Conservation (phyloP, 345 rosid genomes). For the Citrus sp. region DNA sequence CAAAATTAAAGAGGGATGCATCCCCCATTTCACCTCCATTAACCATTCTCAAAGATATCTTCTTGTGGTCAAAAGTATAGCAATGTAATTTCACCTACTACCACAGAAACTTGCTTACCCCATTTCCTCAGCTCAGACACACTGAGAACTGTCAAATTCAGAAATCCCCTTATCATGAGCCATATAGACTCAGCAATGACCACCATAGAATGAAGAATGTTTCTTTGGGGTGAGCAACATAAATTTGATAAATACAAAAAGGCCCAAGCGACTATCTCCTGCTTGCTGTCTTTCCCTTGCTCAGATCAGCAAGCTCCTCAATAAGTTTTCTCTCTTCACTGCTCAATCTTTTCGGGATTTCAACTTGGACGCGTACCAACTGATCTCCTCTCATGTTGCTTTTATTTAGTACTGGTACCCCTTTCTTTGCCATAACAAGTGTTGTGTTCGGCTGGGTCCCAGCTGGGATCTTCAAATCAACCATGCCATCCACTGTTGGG, state of each 20-base stretch:
- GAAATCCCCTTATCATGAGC: not conserved
- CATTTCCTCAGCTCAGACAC: not conserved
- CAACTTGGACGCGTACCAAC: constrained; percentile 94
- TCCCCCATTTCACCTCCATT: not conserved
- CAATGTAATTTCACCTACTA: constrained; percentile 8
- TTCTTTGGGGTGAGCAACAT: not conserved
- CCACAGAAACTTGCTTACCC: constrained; percentile 9
- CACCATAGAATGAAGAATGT: not conserved
- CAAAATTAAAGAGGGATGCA: constrained; percentile 7
- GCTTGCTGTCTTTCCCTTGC: constrained; percentile 77
- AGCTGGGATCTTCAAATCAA: constrained; percentile 88
- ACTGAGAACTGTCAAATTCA: constrained; percentile 1
- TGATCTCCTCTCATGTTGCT: constrained; percentile 94
- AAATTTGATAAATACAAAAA: not conserved
- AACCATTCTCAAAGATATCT: not conserved
- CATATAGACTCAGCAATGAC: not conserved
- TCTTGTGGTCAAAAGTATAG: not conserved
- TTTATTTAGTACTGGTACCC: constrained; percentile 85
- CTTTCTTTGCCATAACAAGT: constrained; percentile 90
- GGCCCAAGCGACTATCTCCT: constrained; percentile 43
- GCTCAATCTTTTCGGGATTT: constrained; percentile 91
- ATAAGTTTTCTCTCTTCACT: constrained; percentile 80
- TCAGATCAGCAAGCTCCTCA: constrained; percentile 87
- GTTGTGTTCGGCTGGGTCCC: constrained; percentile 96
- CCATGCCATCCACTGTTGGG: constrained; percentile 91